Percentiles rank a stretch among this genome's conserved stretches.
Evolutionary conservation across 441 rosid species (phyloP).

Genomic region (Breynia disticha): DNA sequence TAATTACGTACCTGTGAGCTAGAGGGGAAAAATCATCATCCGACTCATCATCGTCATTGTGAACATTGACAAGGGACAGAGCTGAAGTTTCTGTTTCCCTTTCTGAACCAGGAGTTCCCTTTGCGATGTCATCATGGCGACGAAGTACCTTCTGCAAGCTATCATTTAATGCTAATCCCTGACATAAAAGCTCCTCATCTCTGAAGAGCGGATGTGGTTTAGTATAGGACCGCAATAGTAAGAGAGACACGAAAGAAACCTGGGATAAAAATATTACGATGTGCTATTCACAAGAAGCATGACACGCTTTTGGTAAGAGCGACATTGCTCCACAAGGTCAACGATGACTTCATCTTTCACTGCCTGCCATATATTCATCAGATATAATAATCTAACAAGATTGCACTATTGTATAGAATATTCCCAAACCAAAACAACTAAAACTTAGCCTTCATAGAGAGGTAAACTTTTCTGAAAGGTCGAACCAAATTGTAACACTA

Average conservation of each 20-base stretch:
- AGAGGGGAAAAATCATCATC: constrained; percentile 90
- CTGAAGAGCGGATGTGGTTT: constrained; percentile 29
- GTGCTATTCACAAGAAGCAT: constrained; percentile 73
- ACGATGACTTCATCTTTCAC: constrained; percentile 78
- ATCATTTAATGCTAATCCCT: constrained; percentile 81
- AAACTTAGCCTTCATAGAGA: too few relatives aligned
- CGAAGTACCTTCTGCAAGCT: constrained; percentile 76
- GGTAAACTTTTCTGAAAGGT: too few relatives aligned
- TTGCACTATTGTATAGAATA: background rate
- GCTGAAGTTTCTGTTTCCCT: constrained; percentile 30
- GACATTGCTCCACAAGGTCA: constrained; percentile 95
- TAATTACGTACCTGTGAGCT: constrained; percentile 78
- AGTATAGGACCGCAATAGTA: constrained; percentile 8
- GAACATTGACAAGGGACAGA: constrained; percentile 50
- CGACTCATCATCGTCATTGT: constrained; percentile 76
- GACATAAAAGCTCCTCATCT: constrained; percentile 72
- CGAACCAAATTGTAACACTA: too few relatives aligned
- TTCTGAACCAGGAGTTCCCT: constrained; percentile 33
- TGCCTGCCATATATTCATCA: constrained; percentile 39
- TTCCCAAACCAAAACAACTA: too few relatives aligned
- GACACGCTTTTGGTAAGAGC: constrained; percentile 78
- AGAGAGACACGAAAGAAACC: constrained; percentile 1
- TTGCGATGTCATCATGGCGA: constrained; percentile 71
- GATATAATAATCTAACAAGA: background rate
- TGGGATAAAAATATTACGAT: constrained; percentile 34